Evolutionary conservation across 2,329 filamentous ascomycete species (phyloP), one percentile per base, ranked within the genome.

Genomic region (Penicillium sumatraense): DNA sequence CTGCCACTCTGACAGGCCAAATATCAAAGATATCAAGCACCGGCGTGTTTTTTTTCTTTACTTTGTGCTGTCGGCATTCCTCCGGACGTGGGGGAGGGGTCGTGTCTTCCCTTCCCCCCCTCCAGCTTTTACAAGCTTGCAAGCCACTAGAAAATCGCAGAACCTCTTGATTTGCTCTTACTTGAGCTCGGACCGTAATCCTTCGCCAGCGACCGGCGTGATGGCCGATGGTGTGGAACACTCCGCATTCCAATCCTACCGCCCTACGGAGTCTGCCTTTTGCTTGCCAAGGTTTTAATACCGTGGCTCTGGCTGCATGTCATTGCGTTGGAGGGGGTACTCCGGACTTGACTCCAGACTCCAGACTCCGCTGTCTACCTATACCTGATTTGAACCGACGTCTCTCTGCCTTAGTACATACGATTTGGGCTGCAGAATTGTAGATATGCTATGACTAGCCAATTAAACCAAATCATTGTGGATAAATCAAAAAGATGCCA

Each of bases 41-140:
- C n/a, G n/a, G n/a, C n/a, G n/a, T n/a, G n/a, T n/a, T n/a, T n/a
- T n/a, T n/a, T n/a, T n/a, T n/a, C n/a, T n/a, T n/a, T n/a, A n/a
- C n/a, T 11, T 20, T 40, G 9, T 23, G 24, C 10, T 29, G n/a
- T 57, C 51, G 54, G 54, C 26, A 41, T 51, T 54, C 18, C 51
- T 51, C 51, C 54, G 41, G 35, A 48, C 54, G 54, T 51, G 51
- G 54, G 54, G 51, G 51, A 49, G 27, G 21, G 20, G 21, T 36
- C 11, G 23, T 18, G 16, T 31, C 14, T 31, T 20, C 42, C 27
- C 23, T 27, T 45, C 35, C 20, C 29, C 38, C 38, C 47, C 40
- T 26, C 24, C 13, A 48, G 18, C 33, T 47, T 51, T n/a, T n/a
- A n/a, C n/a, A n/a, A n/a, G n/a, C n/a, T n/a, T 29, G 40, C 26